phyloP scores from a whole-genome alignment of 148 eudicot genomes.

The Fallopia convolvulus region DNA sequence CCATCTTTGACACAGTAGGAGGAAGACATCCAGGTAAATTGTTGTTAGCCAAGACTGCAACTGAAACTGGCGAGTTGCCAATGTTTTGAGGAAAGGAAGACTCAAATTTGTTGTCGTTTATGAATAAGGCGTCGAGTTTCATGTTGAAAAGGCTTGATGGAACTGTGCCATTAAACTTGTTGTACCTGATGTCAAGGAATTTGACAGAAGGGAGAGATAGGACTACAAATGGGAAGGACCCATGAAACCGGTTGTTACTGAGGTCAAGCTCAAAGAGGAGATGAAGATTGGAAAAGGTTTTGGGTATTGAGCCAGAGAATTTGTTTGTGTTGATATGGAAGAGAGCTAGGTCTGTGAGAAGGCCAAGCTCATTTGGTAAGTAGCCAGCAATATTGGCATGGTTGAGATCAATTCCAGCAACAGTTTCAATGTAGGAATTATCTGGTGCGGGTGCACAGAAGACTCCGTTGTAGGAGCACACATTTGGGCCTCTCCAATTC shows the following conservation, averaged over 20 bases:
- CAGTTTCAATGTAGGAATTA: slow-evolving; percentile 24
- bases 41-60: slow-evolving; percentile 37
- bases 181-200: slow-evolving; percentile 42
- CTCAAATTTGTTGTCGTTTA: slow-evolving; percentile 36
- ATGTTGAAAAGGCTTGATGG: slow-evolving; percentile 31
- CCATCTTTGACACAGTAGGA: slow-evolving; percentile 31
- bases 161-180: slow-evolving; percentile 28
- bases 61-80: slow-evolving; percentile 45
- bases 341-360: slow-evolving; percentile 39
- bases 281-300: slow-evolving; percentile 20
- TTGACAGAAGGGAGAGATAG: slow-evolving; percentile 24
- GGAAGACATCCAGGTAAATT: slow-evolving; percentile 38
- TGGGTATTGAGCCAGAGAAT: slow-evolving; percentile 33
- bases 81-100: slow-evolving; percentile 28
- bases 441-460: slow-evolving; percentile 48
- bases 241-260: slow-evolving; percentile 38
- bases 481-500: slow-evolving; percentile 35
- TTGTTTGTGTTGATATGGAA: slow-evolving; percentile 48
- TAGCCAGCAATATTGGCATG: slow-evolving; percentile 34
- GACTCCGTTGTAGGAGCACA: slow-evolving; percentile 46
- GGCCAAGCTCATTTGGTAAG: slow-evolving; percentile 36
- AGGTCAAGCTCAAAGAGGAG: slow-evolving; percentile 41
- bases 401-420: slow-evolving; percentile 55
- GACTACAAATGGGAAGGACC: slow-evolving; percentile 30
- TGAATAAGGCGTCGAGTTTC: slow-evolving; percentile 46